phyloP scores from a whole-genome alignment of 1,284 basidiomycete species.

The Irpex sp. region DNA sequence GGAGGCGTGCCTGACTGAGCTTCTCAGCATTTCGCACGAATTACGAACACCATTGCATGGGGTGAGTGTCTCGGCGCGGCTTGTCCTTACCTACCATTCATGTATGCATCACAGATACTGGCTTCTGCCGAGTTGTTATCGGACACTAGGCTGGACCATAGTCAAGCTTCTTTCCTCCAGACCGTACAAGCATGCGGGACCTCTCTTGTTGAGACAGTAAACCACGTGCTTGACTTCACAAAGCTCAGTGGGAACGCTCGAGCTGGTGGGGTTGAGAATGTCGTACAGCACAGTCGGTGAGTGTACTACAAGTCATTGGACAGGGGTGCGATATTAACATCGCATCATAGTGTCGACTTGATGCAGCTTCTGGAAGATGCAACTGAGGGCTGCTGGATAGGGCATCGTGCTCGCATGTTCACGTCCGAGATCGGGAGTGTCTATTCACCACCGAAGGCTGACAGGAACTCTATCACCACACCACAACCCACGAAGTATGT shows the following conservation, averaged over 20 bases:
- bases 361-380: slow-evolving; percentile 93
- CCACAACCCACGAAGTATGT: slow-evolving; percentile 42
- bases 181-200: slow-evolving; percentile 87
- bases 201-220: slow-evolving; percentile 85
- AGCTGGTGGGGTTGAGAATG: slow-evolving; percentile 69
- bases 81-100: slow-evolving; percentile 6
- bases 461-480: slow-evolving; percentile 36
- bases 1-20: slow-evolving; percentile 15
- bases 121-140: slow-evolving; percentile 87
- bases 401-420: slow-evolving; percentile 78
- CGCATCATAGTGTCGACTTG: slow-evolving; percentile 66
- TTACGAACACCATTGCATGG: slow-evolving; percentile 88
- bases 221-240: slow-evolving; percentile 96
- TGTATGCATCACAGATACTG: slow-evolving; percentile 54
- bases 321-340: not conserved
- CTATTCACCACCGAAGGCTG: slow-evolving; percentile 77
- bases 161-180: slow-evolving; percentile 85
- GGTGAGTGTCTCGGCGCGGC: slow-evolving; percentile 34
- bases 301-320: slow-evolving; percentile 19
- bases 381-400: slow-evolving; percentile 94
- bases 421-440: slow-evolving; percentile 87
- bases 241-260: slow-evolving; percentile 90
- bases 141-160: slow-evolving; percentile 79
- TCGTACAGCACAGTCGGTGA: slow-evolving; percentile 66
- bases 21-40: slow-evolving; percentile 86